Percentiles rank a stretch among this genome's conserved stretches.
These are phyloP conservation scores for Plasmodium falciparum DNA, from an alignment of 169 alveolate genomes.

Conservation along the genomic window DNA sequence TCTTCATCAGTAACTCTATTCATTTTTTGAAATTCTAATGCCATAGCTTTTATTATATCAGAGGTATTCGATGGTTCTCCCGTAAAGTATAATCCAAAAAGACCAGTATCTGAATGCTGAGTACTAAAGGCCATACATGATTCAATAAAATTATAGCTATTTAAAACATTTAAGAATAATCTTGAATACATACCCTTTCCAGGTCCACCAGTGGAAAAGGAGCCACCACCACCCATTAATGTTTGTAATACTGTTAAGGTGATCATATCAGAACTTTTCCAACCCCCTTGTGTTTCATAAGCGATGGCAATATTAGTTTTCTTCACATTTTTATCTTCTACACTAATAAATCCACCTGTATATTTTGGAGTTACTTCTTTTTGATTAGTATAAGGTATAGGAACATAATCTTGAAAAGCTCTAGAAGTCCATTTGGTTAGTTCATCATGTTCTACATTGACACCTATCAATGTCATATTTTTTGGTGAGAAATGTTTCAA, in stretches of 20 bases:
- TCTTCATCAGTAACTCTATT: conserved; percentile 83
- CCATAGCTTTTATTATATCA: conserved; percentile 83
- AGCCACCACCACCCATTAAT: conserved; percentile 94
- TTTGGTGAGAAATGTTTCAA: conserved; percentile 91
- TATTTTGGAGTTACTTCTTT: conserved; percentile 83
- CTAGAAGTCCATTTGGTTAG: conserved; percentile 89
- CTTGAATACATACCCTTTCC: conserved; percentile 94
- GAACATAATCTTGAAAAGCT: conserved; percentile 90
- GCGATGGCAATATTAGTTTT: conserved; percentile 90
- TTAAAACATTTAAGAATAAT: conserved; percentile 88
- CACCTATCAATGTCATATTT: conserved; percentile 88
- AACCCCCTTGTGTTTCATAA: conserved; percentile 84
- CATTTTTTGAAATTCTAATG: conserved; percentile 85
- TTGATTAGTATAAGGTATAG: conserved; percentile 84
- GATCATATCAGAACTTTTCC: conserved; percentile 87
- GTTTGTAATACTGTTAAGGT: conserved; percentile 89
- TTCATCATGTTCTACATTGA: conserved; percentile 88
- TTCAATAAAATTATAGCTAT: conserved; percentile 90
- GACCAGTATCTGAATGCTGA: conserved; percentile 91
- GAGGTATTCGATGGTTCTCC: conserved; percentile 85
- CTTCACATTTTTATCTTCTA: conserved; percentile 86
- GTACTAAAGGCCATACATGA: conserved; percentile 92
- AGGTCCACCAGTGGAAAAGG: conserved; percentile 94
- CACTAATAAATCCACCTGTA: conserved; percentile 91
- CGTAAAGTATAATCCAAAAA: conserved; percentile 90